These are phyloP conservation scores for Erigeron philadelphicus DNA, from an alignment of 140 eudicot genomes.

Conservation along the genomic window DNA sequence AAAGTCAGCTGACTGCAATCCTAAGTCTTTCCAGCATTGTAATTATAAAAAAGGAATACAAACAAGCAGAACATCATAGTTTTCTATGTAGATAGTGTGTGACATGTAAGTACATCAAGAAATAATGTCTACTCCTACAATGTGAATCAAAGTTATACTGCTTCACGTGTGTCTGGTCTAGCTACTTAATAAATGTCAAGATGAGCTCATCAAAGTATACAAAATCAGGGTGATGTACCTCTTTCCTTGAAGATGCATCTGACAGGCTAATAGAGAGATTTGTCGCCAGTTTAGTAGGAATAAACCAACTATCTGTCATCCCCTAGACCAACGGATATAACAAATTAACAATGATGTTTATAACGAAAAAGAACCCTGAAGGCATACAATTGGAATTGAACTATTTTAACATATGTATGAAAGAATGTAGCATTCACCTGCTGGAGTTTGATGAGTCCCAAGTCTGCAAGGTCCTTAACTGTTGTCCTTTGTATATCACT, in stretches of 20 bases:
- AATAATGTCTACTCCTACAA: background rate
- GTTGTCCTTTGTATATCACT: conserved; percentile 56
- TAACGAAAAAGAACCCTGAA: background rate
- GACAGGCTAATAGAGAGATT: conserved; percentile 88
- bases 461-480: conserved; percentile 87
- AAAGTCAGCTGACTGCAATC: conserved; percentile 10
- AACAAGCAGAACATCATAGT: too few relatives aligned
- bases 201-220: conserved; percentile 20
- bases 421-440: conserved; percentile 50
- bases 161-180: conserved; percentile 4
- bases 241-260: conserved; percentile 79
- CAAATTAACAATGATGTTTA: conserved; percentile 7
- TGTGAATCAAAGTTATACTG: background rate
- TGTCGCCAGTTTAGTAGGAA: conserved; percentile 86
- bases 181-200: background rate
- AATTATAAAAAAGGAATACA: background rate
- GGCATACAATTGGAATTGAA: conserved; percentile 3
- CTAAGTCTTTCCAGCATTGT: conserved; percentile 4
- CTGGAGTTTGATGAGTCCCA: conserved; percentile 88
- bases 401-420: background rate
- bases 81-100: background rate
- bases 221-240: conserved; percentile 41
- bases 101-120: background rate
- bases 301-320: conserved; percentile 92
- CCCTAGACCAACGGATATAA: conserved; percentile 45